Conservation (phyloP, 2,329 filamentous ascomycete genomes). For the Cladobotryum mycophilum region DNA sequence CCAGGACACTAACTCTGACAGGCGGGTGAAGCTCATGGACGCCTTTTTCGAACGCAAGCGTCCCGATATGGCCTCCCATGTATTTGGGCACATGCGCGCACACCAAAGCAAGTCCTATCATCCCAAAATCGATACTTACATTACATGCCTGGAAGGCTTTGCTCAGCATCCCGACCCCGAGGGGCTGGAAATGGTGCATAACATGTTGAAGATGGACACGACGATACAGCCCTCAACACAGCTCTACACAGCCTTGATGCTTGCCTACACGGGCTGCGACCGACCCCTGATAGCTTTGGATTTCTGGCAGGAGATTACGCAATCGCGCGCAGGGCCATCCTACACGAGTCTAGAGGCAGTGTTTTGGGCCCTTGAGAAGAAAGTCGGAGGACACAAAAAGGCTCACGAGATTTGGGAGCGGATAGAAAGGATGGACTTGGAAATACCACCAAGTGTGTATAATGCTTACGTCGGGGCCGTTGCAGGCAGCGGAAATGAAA, state of each 20-base stretch:
- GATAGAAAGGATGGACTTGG: slow-evolving; percentile 68
- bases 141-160: slow-evolving; percentile 70
- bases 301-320: slow-evolving; percentile 80
- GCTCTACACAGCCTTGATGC: slow-evolving; percentile 79
- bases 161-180: slow-evolving; percentile 48
- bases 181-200: slow-evolving; percentile 71
- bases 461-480: slow-evolving; percentile 71
- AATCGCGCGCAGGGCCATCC: slow-evolving; percentile 76
- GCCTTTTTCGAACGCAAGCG: slow-evolving; percentile 72
- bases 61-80: slow-evolving; percentile 75
- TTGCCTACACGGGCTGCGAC: slow-evolving; percentile 70
- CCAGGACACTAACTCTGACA: slow-evolving; percentile 56
- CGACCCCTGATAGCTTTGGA: slow-evolving; percentile 61
- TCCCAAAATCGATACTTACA: slow-evolving; percentile 69
- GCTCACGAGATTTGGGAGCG: slow-evolving; percentile 65
- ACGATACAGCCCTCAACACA: slow-evolving; percentile 68
- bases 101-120: slow-evolving; percentile 57
- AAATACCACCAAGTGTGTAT: slow-evolving; percentile 67
- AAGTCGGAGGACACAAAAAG: slow-evolving; percentile 49
- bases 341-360: slow-evolving; percentile 75
- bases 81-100: slow-evolving; percentile 92
- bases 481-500: slow-evolving; percentile 63
- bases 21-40: slow-evolving; percentile 69
- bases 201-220: slow-evolving; percentile 92
- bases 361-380: slow-evolving; percentile 68